phyloP scores from a whole-genome alignment of 1,139 yeast genomes.

The Yamadazyma pseudoaaseri region DNA sequence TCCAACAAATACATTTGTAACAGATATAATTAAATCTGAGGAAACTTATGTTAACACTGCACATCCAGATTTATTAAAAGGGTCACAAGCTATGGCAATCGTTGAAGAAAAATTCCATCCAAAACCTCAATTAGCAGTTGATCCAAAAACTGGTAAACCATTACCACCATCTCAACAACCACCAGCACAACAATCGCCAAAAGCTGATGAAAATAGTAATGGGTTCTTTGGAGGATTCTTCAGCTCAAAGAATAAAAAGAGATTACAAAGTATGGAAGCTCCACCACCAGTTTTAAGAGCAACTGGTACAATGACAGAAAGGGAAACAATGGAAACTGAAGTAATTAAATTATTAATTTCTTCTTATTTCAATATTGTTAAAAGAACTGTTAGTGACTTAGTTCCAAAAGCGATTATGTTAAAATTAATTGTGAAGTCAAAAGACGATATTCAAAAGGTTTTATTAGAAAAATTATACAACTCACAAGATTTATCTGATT shows the following conservation, averaged over 20 bases:
- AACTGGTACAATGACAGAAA: slow-evolving; percentile 90
- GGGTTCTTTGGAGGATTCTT: slow-evolving; percentile 96
- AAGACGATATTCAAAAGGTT: slow-evolving; percentile 86
- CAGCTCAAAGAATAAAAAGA: slow-evolving; percentile 88
- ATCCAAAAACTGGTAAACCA: slow-evolving; percentile 91
- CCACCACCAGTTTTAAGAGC: slow-evolving; percentile 97
- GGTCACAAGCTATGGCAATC: slow-evolving; percentile 92
- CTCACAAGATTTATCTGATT: slow-evolving; percentile 67
- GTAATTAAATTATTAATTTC: slow-evolving; percentile 89
- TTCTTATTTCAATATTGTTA: slow-evolving; percentile 88
- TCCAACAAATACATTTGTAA: slow-evolving; percentile 84
- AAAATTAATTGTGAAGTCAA: slow-evolving; percentile 80
- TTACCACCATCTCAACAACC: slow-evolving; percentile 47
- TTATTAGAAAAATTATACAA: slow-evolving; percentile 84
- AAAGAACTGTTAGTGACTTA: slow-evolving; percentile 88
- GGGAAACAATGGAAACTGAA: slow-evolving; percentile 96
- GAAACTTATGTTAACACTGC: slow-evolving; percentile 96
- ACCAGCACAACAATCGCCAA: slow-evolving; percentile 23
- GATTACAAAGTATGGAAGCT: slow-evolving; percentile 94
- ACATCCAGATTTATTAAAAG: slow-evolving; percentile 93
- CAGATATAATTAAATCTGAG: slow-evolving; percentile 80
- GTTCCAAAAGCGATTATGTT: slow-evolving; percentile 95
- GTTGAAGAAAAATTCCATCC: slow-evolving; percentile 92
- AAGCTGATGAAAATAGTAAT: slow-evolving; percentile 43
- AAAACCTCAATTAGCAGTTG: slow-evolving; percentile 73